Percentiles rank a stretch among this genome's conserved stretches.
Conservation (phyloP, 2,329 filamentous ascomycete genomes). For the Furcasterigmium furcatum region DNA sequence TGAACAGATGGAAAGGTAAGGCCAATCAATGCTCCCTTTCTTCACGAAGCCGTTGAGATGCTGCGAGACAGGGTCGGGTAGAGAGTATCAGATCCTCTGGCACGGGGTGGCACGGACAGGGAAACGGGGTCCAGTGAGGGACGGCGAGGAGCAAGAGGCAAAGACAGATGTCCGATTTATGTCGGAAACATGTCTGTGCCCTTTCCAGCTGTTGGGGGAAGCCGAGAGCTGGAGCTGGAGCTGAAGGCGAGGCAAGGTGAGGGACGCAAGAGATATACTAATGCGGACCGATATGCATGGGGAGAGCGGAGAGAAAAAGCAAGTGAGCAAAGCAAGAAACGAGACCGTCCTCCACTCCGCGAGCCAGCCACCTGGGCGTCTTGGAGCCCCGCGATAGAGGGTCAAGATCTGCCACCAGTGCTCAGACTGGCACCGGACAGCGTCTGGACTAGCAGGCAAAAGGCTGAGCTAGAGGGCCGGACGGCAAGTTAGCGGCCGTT, state of each 20-base stretch:
- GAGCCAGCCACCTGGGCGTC: neutral
- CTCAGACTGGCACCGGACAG: neutral
- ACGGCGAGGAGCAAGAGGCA: neutral
- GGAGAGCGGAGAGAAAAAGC: neutral
- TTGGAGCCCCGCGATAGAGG: neutral
- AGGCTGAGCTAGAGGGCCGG: too few relatives aligned
- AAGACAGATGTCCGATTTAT: conserved; percentile 1
- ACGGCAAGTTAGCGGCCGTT: too few relatives aligned
- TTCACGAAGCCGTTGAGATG: too few relatives aligned
- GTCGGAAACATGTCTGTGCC: conserved; percentile 2
- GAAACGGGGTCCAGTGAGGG: neutral
- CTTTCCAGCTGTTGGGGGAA: neutral
- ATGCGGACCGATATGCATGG: neutral
- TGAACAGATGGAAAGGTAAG: too few relatives aligned
- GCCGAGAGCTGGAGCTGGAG: neutral
- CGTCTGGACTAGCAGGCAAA: too few relatives aligned
- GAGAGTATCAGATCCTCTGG: neutral
- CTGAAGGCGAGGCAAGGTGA: neutral
- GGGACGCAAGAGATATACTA: neutral
- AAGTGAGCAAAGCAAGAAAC: conserved; percentile 3
- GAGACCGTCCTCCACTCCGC: neutral
- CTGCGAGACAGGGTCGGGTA: neutral
- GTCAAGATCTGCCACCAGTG: neutral
- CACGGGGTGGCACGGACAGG: neutral
- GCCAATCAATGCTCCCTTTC: too few relatives aligned